Percentiles rank a stretch among this genome's conserved stretches.
Evolutionary conservation across 1,284 basidiomycete genomes (phyloP).

Genomic region (Takashimella koratensis): DNA sequence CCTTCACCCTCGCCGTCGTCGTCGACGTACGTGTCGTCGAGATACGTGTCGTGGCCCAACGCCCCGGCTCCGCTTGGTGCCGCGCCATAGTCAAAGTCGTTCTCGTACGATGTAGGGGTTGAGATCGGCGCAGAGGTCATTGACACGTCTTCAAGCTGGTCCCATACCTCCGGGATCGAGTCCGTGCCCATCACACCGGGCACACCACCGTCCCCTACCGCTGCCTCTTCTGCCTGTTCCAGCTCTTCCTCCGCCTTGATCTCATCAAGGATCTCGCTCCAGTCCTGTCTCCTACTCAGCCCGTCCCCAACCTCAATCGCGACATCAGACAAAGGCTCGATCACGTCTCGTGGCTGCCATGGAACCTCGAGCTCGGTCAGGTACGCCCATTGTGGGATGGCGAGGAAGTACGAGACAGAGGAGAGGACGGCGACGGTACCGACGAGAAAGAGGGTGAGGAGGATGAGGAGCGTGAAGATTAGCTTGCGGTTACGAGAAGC

Average conservation of each 20-base stretch:
- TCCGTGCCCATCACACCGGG: not conserved
- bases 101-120: not conserved
- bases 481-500: slow-evolving; percentile 19
- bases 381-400: slow-evolving; percentile 73
- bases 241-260: slow-evolving; percentile 15
- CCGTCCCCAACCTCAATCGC: not conserved
- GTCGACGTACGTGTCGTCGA: not conserved
- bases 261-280: slow-evolving; percentile 16
- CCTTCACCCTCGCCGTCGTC: slow-evolving; percentile 3
- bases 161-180: not conserved
- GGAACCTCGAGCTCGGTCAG: slow-evolving; percentile 75
- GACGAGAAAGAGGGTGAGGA: slow-evolving; percentile 78
- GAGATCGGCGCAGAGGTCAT: not conserved
- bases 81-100: not conserved
- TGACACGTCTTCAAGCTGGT: not conserved
- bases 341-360: slow-evolving; percentile 48
- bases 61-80: too few relatives aligned
- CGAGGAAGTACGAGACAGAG: slow-evolving; percentile 84
- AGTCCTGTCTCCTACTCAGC: slow-evolving; percentile 12
- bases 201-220: not conserved
- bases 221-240: not conserved
- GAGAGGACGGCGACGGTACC: slow-evolving; percentile 91
- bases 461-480: slow-evolving; percentile 65
- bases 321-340: slow-evolving; percentile 17
- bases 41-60: too few relatives aligned